A percentile compares a stretch with the other conserved stretches of the same genome.
phyloP scores from a whole-genome alignment of 2,329 filamentous ascomycete genomes.

The Penicillium occitanis region DNA sequence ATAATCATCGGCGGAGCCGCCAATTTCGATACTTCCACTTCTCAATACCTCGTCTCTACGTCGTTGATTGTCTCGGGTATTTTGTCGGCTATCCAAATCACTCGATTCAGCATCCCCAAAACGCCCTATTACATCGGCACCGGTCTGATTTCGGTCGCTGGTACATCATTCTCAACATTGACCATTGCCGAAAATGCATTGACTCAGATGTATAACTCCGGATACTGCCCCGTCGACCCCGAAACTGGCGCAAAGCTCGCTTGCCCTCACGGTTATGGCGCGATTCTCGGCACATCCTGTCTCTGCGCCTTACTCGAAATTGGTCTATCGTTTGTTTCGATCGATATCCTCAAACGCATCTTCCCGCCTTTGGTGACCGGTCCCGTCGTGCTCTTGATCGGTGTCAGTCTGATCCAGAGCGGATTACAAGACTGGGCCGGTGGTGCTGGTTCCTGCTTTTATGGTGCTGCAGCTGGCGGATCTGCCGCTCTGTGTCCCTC shows the following conservation, averaged over 20 bases:
- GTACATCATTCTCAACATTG: slow-evolving; percentile 67
- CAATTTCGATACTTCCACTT: slow-evolving; percentile 55
- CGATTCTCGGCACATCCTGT: slow-evolving; percentile 58
- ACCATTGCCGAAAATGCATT: slow-evolving; percentile 64
- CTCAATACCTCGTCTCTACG: slow-evolving; percentile 67
- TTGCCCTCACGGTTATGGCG: slow-evolving; percentile 66
- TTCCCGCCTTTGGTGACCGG: slow-evolving; percentile 70
- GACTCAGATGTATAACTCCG: slow-evolving; percentile 62
- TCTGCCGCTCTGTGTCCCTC: slow-evolving; percentile 59
- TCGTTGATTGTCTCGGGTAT: slow-evolving; percentile 67
- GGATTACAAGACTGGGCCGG: slow-evolving; percentile 71
- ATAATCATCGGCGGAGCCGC: slow-evolving; percentile 63
- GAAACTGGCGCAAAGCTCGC: slow-evolving; percentile 56
- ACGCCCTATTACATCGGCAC: slow-evolving; percentile 66
- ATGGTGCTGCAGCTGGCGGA: slow-evolving; percentile 33
- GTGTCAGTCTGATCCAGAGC: slow-evolving; percentile 61
- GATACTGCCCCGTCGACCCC: slow-evolving; percentile 59
- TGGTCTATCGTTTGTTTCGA: slow-evolving; percentile 63
- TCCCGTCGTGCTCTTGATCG: slow-evolving; percentile 66
- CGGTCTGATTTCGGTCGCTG: slow-evolving; percentile 66
- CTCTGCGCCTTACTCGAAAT: slow-evolving; percentile 59
- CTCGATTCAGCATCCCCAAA: slow-evolving; percentile 61
- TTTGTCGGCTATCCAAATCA: slow-evolving; percentile 65
- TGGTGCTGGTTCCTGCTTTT: slow-evolving; percentile 53
- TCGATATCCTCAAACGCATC: slow-evolving; percentile 58